These are phyloP conservation scores for Metschnikowia similis DNA, from an alignment of 805 yeast genomes.

Conservation along the genomic window DNA sequence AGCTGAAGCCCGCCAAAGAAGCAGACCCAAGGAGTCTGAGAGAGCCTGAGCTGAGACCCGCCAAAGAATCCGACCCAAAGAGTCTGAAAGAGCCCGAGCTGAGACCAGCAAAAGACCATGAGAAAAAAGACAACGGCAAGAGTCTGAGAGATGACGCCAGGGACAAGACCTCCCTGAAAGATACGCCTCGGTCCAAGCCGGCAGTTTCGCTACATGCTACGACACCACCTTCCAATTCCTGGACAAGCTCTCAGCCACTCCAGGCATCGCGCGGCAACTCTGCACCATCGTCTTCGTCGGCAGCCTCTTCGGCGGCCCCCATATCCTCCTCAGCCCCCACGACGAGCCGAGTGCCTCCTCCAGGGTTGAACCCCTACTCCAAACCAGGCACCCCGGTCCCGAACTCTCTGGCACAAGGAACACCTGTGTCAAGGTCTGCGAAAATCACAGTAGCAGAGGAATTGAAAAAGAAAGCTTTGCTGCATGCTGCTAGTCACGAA, in stretches of 20 bases:
- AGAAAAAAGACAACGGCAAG: neutral
- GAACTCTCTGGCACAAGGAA: neutral
- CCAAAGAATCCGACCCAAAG: neutral
- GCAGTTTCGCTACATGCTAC: neutral
- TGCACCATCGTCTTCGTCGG: neutral
- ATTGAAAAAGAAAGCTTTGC: constrained; percentile 16
- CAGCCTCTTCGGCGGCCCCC: neutral
- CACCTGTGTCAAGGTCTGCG: neutral
- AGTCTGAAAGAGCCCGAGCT: neutral
- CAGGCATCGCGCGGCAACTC: neutral
- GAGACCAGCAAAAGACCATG: neutral
- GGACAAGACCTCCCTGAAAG: neutral
- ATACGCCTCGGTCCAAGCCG: neutral
- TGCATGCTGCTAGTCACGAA: constrained; percentile 3
- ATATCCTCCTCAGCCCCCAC: constrained; percentile 2
- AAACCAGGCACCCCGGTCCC: constrained; percentile 14
- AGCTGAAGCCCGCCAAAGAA: neutral
- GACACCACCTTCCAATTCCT: neutral
- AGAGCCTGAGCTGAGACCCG: neutral
- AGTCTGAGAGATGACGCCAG: neutral
- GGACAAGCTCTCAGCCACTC: neutral
- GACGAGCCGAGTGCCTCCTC: constrained; percentile 16
- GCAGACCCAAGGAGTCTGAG: neutral
- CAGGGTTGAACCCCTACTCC: constrained; percentile 14
- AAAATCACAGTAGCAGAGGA: constrained; percentile 15